Evolutionary conservation across 306 rosid species (phyloP), one percentile per base, ranked within the genome.

Genomic region (Pyrus bretschneideri): DNA sequence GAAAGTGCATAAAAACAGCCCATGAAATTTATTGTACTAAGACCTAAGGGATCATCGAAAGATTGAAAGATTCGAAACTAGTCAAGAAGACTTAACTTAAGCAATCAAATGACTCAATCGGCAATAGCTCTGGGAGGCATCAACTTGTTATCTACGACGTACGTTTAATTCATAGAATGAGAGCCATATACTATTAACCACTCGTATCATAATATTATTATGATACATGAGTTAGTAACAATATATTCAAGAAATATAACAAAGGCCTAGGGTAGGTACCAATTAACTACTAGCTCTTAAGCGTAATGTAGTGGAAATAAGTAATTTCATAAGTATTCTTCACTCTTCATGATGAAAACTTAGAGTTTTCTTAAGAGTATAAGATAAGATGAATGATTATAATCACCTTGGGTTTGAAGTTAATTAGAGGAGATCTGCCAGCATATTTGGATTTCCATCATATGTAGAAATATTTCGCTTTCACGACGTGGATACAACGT

Each of bases 321-420:
- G 35, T 61, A 25, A 13, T 23, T 9, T 61, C 14, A 15, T 23
- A 11, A 57, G 14, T 22, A 27, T 27, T 61, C 68, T 63, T 17
- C n/a, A 63, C 23, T 63, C 42, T 30, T 63, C n/a, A 63, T 19
- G 22, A 63, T 19, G 42, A 63, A 63, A 22, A 63, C 3, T 17
- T 23, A 14, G 67, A 61, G 66, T 13, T 61, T 61, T 61, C 66
- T 13, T 29, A 61, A 61, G 66, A 61, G 67, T 38, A n/a, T 59
- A 59, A 18, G 42, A 73, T 40, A 73, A 60, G 58, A 18, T 73
- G 19, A 73, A 23, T 59, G 22, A 59, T 59, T 21, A 40, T 59
- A 25, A 59, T 73, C 40, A 59, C 42, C 35, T 57, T 58, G 33
- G 23, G 15, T 19, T 38, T 58, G 33, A 38, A 45, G 67, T 58